These are phyloP conservation scores for Botrytis fragariae DNA, from an alignment of 2,329 filamentous ascomycete species.

Conservation along the genomic window DNA sequence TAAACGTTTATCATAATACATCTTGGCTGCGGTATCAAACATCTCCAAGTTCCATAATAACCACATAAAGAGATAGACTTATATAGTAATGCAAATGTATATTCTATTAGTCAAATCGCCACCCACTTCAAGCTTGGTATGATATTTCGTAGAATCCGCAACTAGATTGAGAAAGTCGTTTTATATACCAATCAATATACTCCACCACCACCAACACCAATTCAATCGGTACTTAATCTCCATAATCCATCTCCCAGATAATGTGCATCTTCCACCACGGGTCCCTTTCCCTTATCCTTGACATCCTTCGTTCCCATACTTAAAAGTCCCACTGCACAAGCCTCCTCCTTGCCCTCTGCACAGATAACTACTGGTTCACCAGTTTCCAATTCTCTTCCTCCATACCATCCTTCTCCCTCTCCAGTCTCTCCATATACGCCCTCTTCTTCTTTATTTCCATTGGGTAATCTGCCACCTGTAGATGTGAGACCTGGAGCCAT, in stretches of 20 bases:
- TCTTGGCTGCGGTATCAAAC: not conserved
- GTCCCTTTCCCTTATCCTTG: constrained; percentile 90
- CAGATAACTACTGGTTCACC: constrained; percentile 84
- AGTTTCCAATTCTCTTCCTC: constrained; percentile 67
- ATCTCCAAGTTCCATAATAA: not conserved
- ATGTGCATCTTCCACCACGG: constrained; percentile 90
- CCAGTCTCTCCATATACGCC: constrained; percentile 35
- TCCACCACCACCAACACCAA: too few relatives aligned
- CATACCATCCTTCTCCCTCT: constrained; percentile 46
- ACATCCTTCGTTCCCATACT: constrained; percentile 87
- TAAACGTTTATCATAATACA: not conserved
- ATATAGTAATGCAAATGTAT: not conserved
- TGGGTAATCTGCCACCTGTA: constrained; percentile 74
- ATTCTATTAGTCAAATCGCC: not conserved
- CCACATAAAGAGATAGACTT: too few relatives aligned
- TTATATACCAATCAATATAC: not conserved
- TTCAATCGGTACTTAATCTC: constrained; percentile 46
- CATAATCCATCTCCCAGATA: constrained; percentile 93
- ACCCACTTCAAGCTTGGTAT: not conserved
- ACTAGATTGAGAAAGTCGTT: not conserved
- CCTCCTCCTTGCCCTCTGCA: constrained; percentile 91
- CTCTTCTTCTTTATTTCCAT: constrained; percentile 40
- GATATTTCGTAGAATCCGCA: not conserved
- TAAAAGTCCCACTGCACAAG: constrained; percentile 82
- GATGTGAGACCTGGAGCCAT: constrained; percentile 95